Conservation (phyloP, 768 basidiomycete genomes). For the Mycena chlorophos region DNA sequence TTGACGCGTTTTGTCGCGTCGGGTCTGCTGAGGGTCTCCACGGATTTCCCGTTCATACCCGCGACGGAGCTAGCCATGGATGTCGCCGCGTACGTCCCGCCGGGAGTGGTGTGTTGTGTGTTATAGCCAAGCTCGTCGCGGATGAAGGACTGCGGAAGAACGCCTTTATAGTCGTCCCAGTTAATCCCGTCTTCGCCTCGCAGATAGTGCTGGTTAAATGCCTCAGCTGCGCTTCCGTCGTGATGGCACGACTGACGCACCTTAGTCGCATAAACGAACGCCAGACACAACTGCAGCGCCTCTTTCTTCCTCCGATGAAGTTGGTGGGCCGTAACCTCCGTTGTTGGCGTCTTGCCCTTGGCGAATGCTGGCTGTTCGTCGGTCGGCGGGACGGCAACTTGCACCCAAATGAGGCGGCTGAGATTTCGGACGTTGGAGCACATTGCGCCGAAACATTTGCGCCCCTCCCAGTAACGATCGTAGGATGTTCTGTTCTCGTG, state of each 20-base stretch:
- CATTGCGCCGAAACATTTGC: conserved; percentile 77
- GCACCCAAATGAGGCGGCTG: conserved; percentile 76
- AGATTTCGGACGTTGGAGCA: conserved; percentile 77
- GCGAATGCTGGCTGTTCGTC: conserved; percentile 42
- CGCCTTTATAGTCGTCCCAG: conserved; percentile 63
- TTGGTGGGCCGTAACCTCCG: conserved; percentile 49
- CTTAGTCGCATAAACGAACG: conserved; percentile 74
- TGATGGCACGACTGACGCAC: conserved; percentile 22
- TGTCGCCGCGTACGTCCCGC: conserved; percentile 47
- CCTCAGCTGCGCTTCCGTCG: conserved; percentile 28
- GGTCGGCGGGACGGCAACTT: conserved; percentile 63
- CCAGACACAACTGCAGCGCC: conserved; percentile 63
- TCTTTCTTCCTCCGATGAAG: conserved; percentile 69
- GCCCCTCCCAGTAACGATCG: conserved; percentile 86
- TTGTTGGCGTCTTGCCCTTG: conserved; percentile 54
- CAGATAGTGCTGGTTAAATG: conserved; percentile 59
- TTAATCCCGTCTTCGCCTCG: conserved; percentile 79
- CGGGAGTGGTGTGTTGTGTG: conserved; percentile 31
- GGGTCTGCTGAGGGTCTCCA: conserved; percentile 34
- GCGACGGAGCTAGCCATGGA: conserved; percentile 27
- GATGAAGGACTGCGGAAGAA: conserved; percentile 64
- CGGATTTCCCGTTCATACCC: conserved; percentile 33
- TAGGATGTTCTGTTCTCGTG: conserved; percentile 71
- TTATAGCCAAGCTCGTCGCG: conserved; percentile 46
- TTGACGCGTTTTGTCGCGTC: conserved; percentile 70